Conservation (phyloP, 2,329 filamentous ascomycete genomes). For the Scytalidium lignicola region DNA sequence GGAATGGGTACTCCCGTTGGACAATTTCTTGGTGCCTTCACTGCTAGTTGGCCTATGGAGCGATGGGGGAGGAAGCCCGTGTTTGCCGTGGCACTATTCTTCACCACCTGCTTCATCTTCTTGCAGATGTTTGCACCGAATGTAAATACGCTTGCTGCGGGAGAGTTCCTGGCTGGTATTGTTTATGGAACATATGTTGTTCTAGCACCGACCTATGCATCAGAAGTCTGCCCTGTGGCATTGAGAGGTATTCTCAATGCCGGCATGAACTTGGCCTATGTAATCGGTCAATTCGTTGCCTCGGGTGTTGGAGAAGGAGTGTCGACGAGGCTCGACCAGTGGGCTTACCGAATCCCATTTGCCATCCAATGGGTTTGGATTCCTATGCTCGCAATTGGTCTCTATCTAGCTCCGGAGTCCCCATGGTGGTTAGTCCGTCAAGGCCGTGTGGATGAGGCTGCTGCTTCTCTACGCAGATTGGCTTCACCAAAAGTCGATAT, state of each 20-base stretch:
- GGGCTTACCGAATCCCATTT: slow-evolving; percentile 43
- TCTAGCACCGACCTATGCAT: slow-evolving; percentile 35
- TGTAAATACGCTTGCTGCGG: slow-evolving; percentile 37
- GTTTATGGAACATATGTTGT: slow-evolving; percentile 45
- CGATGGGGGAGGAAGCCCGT: slow-evolving; percentile 36
- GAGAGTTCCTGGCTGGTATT: slow-evolving; percentile 38
- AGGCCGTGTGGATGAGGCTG: slow-evolving; percentile 39
- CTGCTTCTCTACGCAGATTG: slow-evolving; percentile 31
- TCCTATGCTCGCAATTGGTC: slow-evolving; percentile 37
- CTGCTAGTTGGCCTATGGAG: slow-evolving; percentile 41
- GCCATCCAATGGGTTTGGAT: slow-evolving; percentile 46
- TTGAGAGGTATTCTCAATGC: slow-evolving; percentile 31
- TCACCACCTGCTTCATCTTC: slow-evolving; percentile 36
- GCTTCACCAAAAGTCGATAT: neutral
- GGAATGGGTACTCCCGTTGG: slow-evolving; percentile 14
- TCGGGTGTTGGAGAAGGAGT: slow-evolving; percentile 40
- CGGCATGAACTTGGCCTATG: slow-evolving; percentile 51
- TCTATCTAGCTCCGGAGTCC: slow-evolving; percentile 42
- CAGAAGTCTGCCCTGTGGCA: slow-evolving; percentile 26
- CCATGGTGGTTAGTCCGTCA: slow-evolving; percentile 43
- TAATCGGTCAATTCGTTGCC: slow-evolving; percentile 41
- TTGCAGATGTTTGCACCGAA: slow-evolving; percentile 35
- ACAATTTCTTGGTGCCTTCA: slow-evolving; percentile 38
- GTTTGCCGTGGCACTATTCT: slow-evolving; percentile 17
- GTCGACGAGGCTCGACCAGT: slow-evolving; percentile 35